phyloP scores from a whole-genome alignment of 331 rosid genomes.

The Arachis monticola region DNA sequence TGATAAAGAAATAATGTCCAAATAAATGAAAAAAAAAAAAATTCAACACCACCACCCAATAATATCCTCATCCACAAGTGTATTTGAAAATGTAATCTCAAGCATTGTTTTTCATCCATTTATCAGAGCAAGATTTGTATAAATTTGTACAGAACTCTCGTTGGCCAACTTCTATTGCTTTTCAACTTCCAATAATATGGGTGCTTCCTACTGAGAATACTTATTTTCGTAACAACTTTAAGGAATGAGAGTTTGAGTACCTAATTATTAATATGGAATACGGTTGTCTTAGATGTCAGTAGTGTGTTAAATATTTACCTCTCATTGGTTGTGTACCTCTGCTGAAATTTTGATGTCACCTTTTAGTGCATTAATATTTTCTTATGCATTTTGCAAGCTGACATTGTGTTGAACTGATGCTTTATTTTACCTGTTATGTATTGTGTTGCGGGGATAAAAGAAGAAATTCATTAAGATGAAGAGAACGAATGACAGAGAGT shows the following conservation, averaged over 20 bases:
- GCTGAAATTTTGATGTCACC: slow-evolving; percentile 24
- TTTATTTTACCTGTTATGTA: neutral
- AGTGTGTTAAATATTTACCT: slow-evolving; percentile 21
- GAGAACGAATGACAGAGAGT: neutral
- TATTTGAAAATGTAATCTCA: too few species aligned
- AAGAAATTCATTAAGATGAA: neutral
- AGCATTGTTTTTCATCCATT: neutral
- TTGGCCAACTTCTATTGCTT: too few species aligned
- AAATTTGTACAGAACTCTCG: too few species aligned
- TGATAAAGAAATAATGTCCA: neutral
- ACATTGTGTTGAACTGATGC: neutral
- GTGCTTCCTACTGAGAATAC: neutral
- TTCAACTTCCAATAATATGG: neutral
- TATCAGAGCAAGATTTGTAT: neutral
- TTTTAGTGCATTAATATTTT: slow-evolving; percentile 10
- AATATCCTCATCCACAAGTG: too few species aligned
- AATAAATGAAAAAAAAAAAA: neutral
- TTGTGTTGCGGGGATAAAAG: neutral
- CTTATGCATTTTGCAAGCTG: slow-evolving; percentile 12
- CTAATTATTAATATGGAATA: neutral
- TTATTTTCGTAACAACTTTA: neutral
- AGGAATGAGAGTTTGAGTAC: neutral
- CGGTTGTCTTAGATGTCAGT: neutral
- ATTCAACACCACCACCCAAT: too few species aligned
- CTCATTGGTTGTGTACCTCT: neutral